Evolutionary conservation across 2,329 filamentous ascomycete genomes (phyloP).

Genomic region (Fusarium phyllophilum): DNA sequence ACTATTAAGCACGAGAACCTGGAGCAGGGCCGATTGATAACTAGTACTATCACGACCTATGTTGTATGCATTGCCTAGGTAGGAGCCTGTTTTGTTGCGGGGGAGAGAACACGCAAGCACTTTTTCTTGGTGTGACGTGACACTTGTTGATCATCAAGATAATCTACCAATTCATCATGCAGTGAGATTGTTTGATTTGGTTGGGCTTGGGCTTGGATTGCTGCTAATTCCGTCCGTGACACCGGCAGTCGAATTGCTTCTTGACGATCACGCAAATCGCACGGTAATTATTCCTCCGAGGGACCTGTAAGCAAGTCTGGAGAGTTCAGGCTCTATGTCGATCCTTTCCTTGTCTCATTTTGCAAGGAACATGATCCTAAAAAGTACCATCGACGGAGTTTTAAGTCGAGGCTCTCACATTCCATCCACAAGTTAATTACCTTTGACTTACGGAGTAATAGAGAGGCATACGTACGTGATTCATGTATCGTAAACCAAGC

Average conservation of each 20-base stretch:
- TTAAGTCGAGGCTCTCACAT: not conserved
- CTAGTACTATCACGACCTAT: conserved; percentile 5
- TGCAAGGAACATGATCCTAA: not conserved
- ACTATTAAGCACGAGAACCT: conserved; percentile 17
- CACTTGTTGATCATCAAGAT: conserved; percentile 33
- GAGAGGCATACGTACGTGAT: conserved; percentile 1
- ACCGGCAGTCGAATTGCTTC: conserved; percentile 19
- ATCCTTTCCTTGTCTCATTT: conserved; percentile 10
- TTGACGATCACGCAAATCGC: conserved; percentile 24
- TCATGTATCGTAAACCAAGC: conserved; percentile 6
- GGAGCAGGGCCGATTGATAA: conserved; percentile 33
- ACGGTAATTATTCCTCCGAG: conserved; percentile 23
- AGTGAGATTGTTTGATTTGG: conserved; percentile 1
- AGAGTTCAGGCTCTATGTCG: conserved; percentile 7
- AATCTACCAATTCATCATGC: conserved; percentile 11
- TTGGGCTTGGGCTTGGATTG: not conserved
- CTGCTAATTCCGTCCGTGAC: not conserved
- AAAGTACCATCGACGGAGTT: not conserved
- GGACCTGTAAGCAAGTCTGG: conserved; percentile 4
- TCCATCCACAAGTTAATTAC: conserved; percentile 1
- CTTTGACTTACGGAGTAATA: not conserved
- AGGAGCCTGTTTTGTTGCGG: not conserved
- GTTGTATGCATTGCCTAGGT: not conserved
- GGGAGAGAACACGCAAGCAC: conserved; percentile 7
- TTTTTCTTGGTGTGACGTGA: not conserved